phyloP scores from a whole-genome alignment of 116 monocot species.

The Trichopus zeylanicus region DNA sequence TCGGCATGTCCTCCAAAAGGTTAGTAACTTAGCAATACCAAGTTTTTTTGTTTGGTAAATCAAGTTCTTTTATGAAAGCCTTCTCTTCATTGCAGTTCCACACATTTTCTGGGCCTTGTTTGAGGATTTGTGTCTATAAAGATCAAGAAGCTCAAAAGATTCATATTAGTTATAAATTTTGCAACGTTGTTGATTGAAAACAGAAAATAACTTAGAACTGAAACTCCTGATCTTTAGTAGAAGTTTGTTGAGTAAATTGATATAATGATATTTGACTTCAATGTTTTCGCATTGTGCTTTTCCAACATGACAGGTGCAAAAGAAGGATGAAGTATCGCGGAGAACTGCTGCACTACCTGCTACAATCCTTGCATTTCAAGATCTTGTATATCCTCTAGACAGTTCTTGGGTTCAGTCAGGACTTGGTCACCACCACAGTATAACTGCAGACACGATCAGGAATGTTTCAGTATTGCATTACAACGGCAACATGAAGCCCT shows the following conservation, averaged over 20 bases:
- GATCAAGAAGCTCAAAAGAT: background rate
- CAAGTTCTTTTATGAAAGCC: no score
- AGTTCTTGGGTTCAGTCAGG: slow-evolving; percentile 31
- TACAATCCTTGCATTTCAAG: slow-evolving; percentile 43
- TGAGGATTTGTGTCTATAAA: no score
- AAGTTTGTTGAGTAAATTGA: no score
- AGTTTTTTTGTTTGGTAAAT: no score
- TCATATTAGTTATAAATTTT: background rate
- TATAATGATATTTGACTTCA: no score
- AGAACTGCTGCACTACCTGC: slow-evolving; percentile 33
- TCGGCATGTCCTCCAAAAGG: slow-evolving; percentile 28
- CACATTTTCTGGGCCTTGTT: no score
- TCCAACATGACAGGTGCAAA: slow-evolving; percentile 22
- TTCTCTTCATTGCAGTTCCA: no score
- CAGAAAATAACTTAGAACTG: no score
- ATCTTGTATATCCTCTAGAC: slow-evolving; percentile 45
- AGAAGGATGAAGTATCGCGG: slow-evolving; percentile 17
- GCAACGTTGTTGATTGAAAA: background rate
- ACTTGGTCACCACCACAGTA: slow-evolving; percentile 45
- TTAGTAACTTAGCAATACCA: slow-evolving; percentile 4
- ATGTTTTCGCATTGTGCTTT: background rate
- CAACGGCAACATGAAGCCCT: slow-evolving; percentile 70
- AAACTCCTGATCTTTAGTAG: no score
- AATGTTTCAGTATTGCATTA: slow-evolving; percentile 36
- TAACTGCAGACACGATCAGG: slow-evolving; percentile 18